Conservation (phyloP, 345 rosid genomes). For the Brassica juncea region DNA sequence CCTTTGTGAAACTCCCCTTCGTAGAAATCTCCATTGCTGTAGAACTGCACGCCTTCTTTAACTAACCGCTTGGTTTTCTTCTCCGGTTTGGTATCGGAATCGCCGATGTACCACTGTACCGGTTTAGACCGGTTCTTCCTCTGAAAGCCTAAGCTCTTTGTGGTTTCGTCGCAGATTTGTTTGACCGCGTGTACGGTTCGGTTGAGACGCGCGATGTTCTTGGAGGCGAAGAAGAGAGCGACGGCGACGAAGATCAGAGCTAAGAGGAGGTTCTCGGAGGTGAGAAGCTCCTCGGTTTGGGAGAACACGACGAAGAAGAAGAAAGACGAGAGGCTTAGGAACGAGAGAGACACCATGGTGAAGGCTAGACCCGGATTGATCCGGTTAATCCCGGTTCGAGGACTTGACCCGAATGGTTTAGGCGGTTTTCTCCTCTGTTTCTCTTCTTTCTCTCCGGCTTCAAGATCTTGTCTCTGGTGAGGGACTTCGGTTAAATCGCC, state of each 20-base stretch:
- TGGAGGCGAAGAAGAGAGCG: constrained; percentile 76
- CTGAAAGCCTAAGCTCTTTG: constrained; percentile 41
- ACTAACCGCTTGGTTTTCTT: constrained; percentile 36
- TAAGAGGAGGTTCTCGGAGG: constrained; percentile 75
- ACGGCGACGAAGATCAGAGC: constrained; percentile 75
- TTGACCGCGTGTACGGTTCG: constrained; percentile 46
- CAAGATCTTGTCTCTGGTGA: constrained; percentile 29
- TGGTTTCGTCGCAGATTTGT: constrained; percentile 51
- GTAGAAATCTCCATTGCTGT: constrained; percentile 88
- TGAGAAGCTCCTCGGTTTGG: constrained; percentile 61
- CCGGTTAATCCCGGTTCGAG: constrained; percentile 53
- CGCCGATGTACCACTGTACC: constrained; percentile 85
- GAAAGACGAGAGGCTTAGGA: constrained; percentile 49
- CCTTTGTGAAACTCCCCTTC: constrained; percentile 93
- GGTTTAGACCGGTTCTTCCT: constrained; percentile 47
- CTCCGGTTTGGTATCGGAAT: constrained; percentile 27
- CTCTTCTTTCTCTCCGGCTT: constrained; percentile 48
- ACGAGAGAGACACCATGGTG: constrained; percentile 58
- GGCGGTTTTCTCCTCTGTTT: constrained; percentile 41
- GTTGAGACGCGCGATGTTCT: constrained; percentile 59
- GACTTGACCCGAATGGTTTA: constrained; percentile 51
- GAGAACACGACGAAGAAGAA: constrained; percentile 59
- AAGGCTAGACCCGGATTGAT: constrained; percentile 57
- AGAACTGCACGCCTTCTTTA: constrained; percentile 87
- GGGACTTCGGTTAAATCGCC: constrained; percentile 43